These are phyloP conservation scores for Forsythia suspensa DNA, from an alignment of 257 asterid species.

Conservation along the genomic window DNA sequence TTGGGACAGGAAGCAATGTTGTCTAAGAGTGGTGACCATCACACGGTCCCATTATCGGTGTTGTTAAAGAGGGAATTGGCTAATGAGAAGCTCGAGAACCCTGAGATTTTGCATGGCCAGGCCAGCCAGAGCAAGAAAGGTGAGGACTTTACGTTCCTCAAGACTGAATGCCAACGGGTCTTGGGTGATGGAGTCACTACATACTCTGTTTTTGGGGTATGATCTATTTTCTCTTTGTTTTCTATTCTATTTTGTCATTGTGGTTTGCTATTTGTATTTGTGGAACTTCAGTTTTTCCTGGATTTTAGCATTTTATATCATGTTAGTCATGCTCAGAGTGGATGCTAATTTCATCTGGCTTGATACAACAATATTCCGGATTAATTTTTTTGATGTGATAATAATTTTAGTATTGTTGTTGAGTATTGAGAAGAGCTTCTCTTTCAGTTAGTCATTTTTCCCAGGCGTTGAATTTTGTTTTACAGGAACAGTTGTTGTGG, in stretches of 20 bases:
- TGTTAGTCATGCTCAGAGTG: not conserved
- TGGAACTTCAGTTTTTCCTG: conserved; percentile 13
- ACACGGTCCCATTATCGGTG: conserved; percentile 86
- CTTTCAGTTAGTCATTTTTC: not conserved
- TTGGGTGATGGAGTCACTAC: conserved; percentile 93
- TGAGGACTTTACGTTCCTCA: conserved; percentile 82
- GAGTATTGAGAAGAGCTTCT: not conserved
- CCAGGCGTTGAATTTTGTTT: not conserved
- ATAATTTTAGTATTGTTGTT: too few species aligned
- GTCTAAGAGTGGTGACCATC: conserved; percentile 79
- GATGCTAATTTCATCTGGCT: not conserved
- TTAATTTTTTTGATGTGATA: too few species aligned
- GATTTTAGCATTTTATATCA: conserved; percentile 21
- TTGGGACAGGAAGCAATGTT: conserved; percentile 53
- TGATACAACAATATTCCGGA: not conserved
- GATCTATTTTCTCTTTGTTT: not conserved
- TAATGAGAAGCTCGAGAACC: conserved; percentile 89
- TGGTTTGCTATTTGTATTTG: not conserved
- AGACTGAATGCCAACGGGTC: conserved; percentile 82
- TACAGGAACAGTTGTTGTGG: not conserved
- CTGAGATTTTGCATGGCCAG: conserved; percentile 77
- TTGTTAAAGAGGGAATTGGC: conserved; percentile 91
- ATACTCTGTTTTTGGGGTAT: conserved; percentile 87
- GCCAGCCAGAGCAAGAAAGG: conserved; percentile 96
- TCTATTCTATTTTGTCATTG: not conserved